phyloP scores from a whole-genome alignment of 768 basidiomycete species.

The Mycena olivaceomarginata region DNA sequence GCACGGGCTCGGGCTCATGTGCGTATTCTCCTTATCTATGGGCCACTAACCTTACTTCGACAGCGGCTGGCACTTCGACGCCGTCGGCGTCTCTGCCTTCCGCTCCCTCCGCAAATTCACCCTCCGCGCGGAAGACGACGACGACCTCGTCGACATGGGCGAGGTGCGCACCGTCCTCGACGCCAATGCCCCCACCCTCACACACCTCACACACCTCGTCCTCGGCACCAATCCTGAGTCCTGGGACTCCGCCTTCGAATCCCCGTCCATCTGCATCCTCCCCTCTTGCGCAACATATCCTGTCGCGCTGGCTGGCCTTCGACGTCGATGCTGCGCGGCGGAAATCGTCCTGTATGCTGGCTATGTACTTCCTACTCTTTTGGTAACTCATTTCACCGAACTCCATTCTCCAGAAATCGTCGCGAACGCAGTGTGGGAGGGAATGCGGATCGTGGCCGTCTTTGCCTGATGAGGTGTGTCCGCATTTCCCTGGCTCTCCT shows the following conservation, averaged over 20 bases:
- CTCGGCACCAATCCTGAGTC: slow-evolving; percentile 85
- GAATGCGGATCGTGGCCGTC: too few relatives aligned
- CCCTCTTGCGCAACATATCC: too few relatives aligned
- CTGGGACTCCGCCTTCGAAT: slow-evolving; percentile 81
- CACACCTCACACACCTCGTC: slow-evolving; percentile 76
- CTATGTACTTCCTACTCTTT: too few relatives aligned
- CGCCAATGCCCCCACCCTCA: slow-evolving; percentile 72
- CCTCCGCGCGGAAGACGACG: slow-evolving; percentile 81
- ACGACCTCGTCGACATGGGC: slow-evolving; percentile 82
- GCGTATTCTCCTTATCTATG: slow-evolving; percentile 46
- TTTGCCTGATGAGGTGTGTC: too few relatives aligned
- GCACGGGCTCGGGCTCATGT: slow-evolving; percentile 78
- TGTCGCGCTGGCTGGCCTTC: too few relatives aligned
- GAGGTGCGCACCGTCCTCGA: slow-evolving; percentile 81
- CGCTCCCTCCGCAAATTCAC: slow-evolving; percentile 78
- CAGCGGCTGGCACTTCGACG: slow-evolving; percentile 86
- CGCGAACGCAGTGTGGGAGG: too few relatives aligned
- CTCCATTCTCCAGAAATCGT: too few relatives aligned
- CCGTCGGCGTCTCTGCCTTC: slow-evolving; percentile 79
- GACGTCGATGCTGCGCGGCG: too few relatives aligned
- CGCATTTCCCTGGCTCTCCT: too few relatives aligned
- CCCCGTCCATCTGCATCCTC: slow-evolving; percentile 77
- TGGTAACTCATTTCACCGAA: too few relatives aligned
- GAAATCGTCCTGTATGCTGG: too few relatives aligned
- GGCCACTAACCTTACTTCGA: not conserved